These are phyloP conservation scores for Aspergillus piperis DNA, from an alignment of 2,329 filamentous ascomycete species.

Conservation along the genomic window DNA sequence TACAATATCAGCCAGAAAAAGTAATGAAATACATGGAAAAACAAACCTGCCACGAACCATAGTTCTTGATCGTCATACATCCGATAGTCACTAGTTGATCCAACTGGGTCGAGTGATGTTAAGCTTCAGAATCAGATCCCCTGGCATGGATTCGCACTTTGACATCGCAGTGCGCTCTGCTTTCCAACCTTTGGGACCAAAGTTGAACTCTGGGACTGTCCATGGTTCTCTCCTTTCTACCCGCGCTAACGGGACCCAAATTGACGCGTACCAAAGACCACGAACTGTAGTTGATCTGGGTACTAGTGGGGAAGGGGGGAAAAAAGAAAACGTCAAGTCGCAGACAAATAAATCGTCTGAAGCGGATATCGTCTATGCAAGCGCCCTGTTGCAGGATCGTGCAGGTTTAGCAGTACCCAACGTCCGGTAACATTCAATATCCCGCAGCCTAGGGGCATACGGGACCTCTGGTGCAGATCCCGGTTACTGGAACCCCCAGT, in stretches of 20 bases:
- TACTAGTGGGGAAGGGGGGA: not conserved
- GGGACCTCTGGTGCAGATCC: conserved; percentile 9
- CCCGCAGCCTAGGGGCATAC: not conserved
- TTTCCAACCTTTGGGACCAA: not conserved
- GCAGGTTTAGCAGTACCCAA: conserved; percentile 13
- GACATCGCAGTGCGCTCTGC: conserved; percentile 7
- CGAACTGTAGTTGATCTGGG: conserved; percentile 2
- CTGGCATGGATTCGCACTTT: conserved; percentile 12
- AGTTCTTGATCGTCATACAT: conserved; percentile 4
- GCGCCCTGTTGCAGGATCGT: conserved; percentile 15
- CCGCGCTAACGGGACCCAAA: conserved; percentile 3
- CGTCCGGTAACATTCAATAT: conserved; percentile 5
- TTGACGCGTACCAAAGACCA: conserved; percentile 9
- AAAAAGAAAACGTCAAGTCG: conserved; percentile 4
- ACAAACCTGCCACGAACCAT: conserved; percentile 9
- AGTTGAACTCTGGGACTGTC: not conserved
- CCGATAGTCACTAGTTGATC: conserved; percentile 5
- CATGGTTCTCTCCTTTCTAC: not conserved
- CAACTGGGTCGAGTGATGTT: conserved; percentile 9
- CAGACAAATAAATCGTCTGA: conserved; percentile 4
- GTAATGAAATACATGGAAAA: conserved; percentile 4
- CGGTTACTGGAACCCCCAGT: conserved; percentile 1
- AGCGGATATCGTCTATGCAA: conserved; percentile 7
- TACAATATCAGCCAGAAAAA: not conserved
- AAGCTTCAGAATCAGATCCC: conserved; percentile 12